Percentiles rank a stretch among this genome's conserved stretches.
phyloP scores from a whole-genome alignment of 1,284 basidiomycete species.

The Sanghuangporus sanghuang region DNA sequence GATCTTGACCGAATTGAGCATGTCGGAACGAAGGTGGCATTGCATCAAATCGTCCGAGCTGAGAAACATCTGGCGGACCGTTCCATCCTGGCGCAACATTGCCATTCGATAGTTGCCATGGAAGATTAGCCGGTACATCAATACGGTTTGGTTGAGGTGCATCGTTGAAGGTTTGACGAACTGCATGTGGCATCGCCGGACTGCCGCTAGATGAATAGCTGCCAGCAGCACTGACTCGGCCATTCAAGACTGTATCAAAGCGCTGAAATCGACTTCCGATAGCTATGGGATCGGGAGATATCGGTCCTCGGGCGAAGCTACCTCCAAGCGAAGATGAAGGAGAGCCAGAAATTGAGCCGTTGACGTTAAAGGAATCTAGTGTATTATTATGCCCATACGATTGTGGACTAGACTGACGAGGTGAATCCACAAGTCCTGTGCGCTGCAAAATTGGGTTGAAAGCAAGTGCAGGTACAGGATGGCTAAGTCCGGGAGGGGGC shows the following conservation, averaged over 20 bases:
- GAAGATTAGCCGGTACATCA: constrained; percentile 3
- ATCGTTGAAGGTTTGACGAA: constrained; percentile 11
- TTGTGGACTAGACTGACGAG: constrained; percentile 62
- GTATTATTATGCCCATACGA: constrained; percentile 50
- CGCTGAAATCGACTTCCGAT: constrained; percentile 46
- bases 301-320: constrained; percentile 41
- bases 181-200: constrained; percentile 7
- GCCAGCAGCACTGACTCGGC: constrained; percentile 8
- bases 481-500: constrained; percentile 50
- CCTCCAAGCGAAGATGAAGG: constrained; percentile 66
- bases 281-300: constrained; percentile 59
- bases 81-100: constrained; percentile 8
- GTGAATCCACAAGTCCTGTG: constrained; percentile 39
- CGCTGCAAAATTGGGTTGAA: constrained; percentile 21
- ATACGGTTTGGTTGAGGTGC: not conserved
- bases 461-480: constrained; percentile 27
- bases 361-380: constrained; percentile 52
- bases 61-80: not conserved
- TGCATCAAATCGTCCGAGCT: not conserved
- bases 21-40: not conserved
- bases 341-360: constrained; percentile 47
- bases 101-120: constrained; percentile 12
- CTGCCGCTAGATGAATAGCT: constrained; percentile 14
- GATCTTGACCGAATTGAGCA: constrained; percentile 7
- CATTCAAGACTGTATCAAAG: constrained; percentile 24